A percentile compares a stretch with the other conserved stretches of the same genome.
These are phyloP conservation scores for Colletotrichum camelliae DNA, from an alignment of 2,329 filamentous ascomycete genomes.

Conservation along the genomic window DNA sequence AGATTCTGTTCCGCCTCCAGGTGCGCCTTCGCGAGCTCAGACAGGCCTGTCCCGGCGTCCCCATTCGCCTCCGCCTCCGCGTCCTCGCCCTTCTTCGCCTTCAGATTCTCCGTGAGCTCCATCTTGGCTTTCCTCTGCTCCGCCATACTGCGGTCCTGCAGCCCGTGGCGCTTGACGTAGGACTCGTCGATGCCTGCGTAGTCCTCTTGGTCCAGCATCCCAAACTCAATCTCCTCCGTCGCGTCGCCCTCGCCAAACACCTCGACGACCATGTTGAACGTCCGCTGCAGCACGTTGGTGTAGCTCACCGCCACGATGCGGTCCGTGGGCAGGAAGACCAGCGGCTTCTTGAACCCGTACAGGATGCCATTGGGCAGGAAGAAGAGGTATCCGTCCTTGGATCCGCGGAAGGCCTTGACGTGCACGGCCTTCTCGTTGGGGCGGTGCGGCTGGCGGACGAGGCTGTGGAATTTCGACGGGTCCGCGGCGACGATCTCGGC, in stretches of 20 bases:
- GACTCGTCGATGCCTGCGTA: constrained; percentile 66
- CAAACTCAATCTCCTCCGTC: constrained; percentile 69
- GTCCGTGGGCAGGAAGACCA: constrained; percentile 67
- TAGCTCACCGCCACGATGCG: constrained; percentile 69
- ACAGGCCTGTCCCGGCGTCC: constrained; percentile 43
- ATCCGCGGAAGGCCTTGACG: constrained; percentile 69
- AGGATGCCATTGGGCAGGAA: constrained; percentile 71
- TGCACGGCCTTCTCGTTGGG: constrained; percentile 69
- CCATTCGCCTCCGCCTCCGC: constrained; percentile 36
- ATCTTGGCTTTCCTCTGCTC: constrained; percentile 70
- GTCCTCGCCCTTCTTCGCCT: constrained; percentile 48
- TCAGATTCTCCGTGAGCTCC: constrained; percentile 64
- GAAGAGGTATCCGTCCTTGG: constrained; percentile 72
- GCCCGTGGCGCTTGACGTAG: constrained; percentile 65
- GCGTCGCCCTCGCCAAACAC: constrained; percentile 55
- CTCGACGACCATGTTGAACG: constrained; percentile 72
- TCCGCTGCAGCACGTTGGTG: constrained; percentile 70
- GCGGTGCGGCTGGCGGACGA: constrained; percentile 60
- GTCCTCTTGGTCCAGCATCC: constrained; percentile 74
- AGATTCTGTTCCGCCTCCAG: constrained; percentile 57
- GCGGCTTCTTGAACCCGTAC: constrained; percentile 74
- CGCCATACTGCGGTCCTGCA: constrained; percentile 73
- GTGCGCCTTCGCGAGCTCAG: constrained; percentile 56
- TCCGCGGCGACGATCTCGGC: constrained; percentile 58
- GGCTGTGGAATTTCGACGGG: constrained; percentile 61